Percentiles rank a stretch among this genome's conserved stretches.
Conservation (phyloP, 306 rosid species). For the Vigna nakashimae region DNA sequence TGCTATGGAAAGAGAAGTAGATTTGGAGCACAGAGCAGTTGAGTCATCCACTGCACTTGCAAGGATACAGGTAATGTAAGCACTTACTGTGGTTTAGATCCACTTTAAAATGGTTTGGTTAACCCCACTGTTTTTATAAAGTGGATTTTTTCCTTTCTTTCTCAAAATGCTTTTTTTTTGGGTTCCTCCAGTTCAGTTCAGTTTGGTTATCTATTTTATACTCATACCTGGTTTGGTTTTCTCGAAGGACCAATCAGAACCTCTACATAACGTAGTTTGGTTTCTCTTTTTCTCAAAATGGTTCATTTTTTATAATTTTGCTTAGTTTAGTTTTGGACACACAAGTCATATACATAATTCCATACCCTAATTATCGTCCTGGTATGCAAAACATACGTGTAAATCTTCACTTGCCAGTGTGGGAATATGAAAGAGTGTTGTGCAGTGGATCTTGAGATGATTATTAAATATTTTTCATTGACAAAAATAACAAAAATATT, state of each 20-base stretch:
- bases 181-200: too few relatives aligned
- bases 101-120: too few relatives aligned
- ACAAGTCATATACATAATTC: neutral
- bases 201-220: too few relatives aligned
- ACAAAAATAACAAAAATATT: neutral
- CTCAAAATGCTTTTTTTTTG: too few relatives aligned
- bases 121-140: too few relatives aligned
- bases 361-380: neutral
- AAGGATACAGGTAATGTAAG: slow-evolving; percentile 86
- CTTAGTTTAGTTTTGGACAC: too few relatives aligned
- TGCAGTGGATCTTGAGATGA: slow-evolving; percentile 18
- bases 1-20: slow-evolving; percentile 97
- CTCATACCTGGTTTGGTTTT: too few relatives aligned
- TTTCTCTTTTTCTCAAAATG: too few relatives aligned
- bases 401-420: neutral
- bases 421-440: neutral
- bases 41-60: slow-evolving; percentile 95
- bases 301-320: too few relatives aligned
- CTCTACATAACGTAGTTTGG: too few relatives aligned
- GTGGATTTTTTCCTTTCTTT: too few relatives aligned
- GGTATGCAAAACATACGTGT: neutral
- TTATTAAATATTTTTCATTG: slow-evolving; percentile 16
- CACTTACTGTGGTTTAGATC: slow-evolving; percentile 26
- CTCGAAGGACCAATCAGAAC: too few relatives aligned
- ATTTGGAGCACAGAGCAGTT: slow-evolving; percentile 94